Base-by-base conservation (phyloP, 164 flowering plant species). In the Annona cherimola region DNA sequence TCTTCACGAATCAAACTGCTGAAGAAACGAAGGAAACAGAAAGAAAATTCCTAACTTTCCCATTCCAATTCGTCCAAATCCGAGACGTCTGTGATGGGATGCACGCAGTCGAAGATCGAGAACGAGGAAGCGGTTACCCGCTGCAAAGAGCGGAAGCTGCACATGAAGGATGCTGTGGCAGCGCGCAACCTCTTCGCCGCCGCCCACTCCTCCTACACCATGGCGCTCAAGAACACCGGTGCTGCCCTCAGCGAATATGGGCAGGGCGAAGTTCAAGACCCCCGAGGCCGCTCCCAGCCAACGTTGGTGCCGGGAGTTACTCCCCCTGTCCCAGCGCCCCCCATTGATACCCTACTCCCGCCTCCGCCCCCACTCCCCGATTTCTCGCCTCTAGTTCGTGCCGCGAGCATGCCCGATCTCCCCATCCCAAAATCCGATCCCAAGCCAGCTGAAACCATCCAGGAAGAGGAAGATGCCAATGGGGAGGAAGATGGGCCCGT, bases 231-330 rank as follows among this genome's bases (percentile, higher is more conserved):
- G 77, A 86, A 87, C 79, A 85, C 89, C 14, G 97, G 98, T 5
- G 98, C 97, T 5, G 97, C 98, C 1, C 73, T 95, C n/a, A 87
- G 88, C 66, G 99, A 91, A 69, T 95, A 83, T 62, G 97, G 82
- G 39, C 89, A 81, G 8, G 92, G 94, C 0, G 99, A 95, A 64
- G 83, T 81, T 45, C 80, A 81, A 41, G 73, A 74, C 14, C 44
- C 4, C 41, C 57, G 14, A 16, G 14, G 9, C 57, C 57, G 14
- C 57, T 2, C 57, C 57, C 57, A 50, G 14, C 57, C 57, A 3
- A 16, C 14, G 3, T 11, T 50, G 16, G 75, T 50, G 8, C 60
- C 61, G 62, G 61, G 46, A 73, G 1, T 62, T 77, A 71, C 42
- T 83, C 80, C 57, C 82, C 74, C 19, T 87, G 72, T 1, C 88